These are phyloP conservation scores for Wickerhamomyces sp. DNA, from an alignment of 1,139 yeast genomes.

Conservation along the genomic window DNA sequence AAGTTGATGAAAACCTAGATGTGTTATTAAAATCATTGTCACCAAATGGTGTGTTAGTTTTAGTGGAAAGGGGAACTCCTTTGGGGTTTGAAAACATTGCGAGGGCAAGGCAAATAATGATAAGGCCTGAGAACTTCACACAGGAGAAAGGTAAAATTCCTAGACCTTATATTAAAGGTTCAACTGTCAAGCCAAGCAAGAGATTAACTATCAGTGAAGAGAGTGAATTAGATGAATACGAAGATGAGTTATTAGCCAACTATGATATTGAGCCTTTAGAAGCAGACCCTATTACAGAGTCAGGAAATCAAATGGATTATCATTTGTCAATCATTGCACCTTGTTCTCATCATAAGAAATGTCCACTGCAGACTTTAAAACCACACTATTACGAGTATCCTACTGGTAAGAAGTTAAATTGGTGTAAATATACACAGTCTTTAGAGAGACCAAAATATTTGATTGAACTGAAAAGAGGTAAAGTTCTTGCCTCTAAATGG, in stretches of 20 bases:
- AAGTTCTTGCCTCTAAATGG: constrained; percentile 72
- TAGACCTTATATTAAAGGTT: constrained; percentile 61
- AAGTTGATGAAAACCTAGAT: constrained; percentile 68
- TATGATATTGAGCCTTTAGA: constrained; percentile 25
- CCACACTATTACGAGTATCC: constrained; percentile 62
- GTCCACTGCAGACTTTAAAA: constrained; percentile 81
- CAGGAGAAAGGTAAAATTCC: constrained; percentile 63
- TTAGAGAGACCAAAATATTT: constrained; percentile 75
- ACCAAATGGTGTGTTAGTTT: constrained; percentile 74
- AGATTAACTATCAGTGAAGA: constrained; percentile 29
- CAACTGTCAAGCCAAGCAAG: constrained; percentile 25
- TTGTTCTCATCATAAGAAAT: constrained; percentile 81
- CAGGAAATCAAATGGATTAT: constrained; percentile 33
- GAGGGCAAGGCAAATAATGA: constrained; percentile 82
- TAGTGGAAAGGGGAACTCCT: constrained; percentile 88
- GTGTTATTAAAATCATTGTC: constrained; percentile 55
- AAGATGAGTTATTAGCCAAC: constrained; percentile 38
- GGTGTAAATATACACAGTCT: constrained; percentile 74
- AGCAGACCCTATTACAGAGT: not conserved
- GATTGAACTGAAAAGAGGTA: constrained; percentile 80
- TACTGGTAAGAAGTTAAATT: constrained; percentile 56
- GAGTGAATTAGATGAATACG: constrained; percentile 28
- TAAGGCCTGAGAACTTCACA: constrained; percentile 70
- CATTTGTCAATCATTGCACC: constrained; percentile 76
- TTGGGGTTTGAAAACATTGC: constrained; percentile 86